phyloP scores from a whole-genome alignment of 139 green algal species.

The Bryopsis sp. region DNA sequence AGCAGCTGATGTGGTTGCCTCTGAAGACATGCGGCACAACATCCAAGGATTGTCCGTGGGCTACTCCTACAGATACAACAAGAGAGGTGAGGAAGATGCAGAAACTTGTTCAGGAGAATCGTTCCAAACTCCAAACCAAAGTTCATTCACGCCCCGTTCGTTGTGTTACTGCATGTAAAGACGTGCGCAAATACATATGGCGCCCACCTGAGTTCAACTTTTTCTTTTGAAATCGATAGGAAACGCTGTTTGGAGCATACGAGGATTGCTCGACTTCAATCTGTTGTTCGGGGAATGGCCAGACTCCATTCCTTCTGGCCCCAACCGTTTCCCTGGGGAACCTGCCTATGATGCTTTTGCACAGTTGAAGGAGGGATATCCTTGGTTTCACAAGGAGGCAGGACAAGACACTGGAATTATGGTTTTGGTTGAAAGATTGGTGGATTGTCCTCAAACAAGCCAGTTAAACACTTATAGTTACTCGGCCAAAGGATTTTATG shows the following conservation, averaged over 20 bases:
- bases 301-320: constrained; percentile 16
- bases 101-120: not conserved
- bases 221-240: constrained; percentile 19
- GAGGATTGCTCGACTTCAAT: constrained; percentile 44
- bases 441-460: constrained; percentile 18
- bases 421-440: constrained; percentile 24
- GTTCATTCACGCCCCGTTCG: not conserved
- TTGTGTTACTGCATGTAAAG: too few relatives aligned
- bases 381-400: constrained; percentile 25
- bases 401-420: constrained; percentile 17
- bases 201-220: too few relatives aligned
- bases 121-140: not conserved
- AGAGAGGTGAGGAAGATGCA: constrained; percentile 9
- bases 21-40: constrained; percentile 3
- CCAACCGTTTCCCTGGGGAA: constrained; percentile 18
- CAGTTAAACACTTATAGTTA: constrained; percentile 35
- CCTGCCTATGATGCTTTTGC: constrained; percentile 25
- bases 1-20: not conserved
- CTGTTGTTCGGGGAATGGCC: constrained; percentile 25
- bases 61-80: not conserved
- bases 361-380: constrained; percentile 31
- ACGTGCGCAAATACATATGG: too few relatives aligned
- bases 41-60: constrained; percentile 3
- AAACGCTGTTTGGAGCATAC: constrained; percentile 14
- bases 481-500: constrained; percentile 26